Percentiles rank a stretch among this genome's conserved stretches.
These are phyloP conservation scores for Tylopilus sp. DNA, from an alignment of 1,284 basidiomycete species.

Conservation along the genomic window DNA sequence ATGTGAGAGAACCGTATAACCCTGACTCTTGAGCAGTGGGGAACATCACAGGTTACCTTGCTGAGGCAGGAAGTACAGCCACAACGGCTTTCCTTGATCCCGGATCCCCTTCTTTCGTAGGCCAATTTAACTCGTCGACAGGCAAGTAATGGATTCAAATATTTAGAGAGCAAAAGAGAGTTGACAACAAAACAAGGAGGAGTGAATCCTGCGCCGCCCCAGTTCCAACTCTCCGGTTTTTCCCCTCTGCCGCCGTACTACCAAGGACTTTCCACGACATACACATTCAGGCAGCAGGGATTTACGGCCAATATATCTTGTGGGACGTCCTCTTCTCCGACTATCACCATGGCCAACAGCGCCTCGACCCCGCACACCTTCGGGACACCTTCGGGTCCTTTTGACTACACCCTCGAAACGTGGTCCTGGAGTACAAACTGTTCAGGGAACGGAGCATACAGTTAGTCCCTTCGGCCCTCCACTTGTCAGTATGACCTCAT, in stretches of 20 bases:
- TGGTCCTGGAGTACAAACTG: background rate
- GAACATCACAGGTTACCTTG: background rate
- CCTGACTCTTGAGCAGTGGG: background rate
- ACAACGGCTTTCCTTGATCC: background rate
- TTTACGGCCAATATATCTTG: background rate
- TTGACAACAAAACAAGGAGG: background rate
- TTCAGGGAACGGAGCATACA: background rate
- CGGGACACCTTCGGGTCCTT: too few species aligned
- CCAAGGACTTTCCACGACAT: background rate
- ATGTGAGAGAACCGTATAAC: too few species aligned
- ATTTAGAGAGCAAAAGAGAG: background rate
- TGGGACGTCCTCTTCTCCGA: background rate
- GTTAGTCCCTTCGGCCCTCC: background rate
- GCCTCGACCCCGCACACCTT: background rate
- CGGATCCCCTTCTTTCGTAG: background rate
- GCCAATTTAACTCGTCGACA: background rate
- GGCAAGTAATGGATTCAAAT: background rate
- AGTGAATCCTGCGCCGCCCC: background rate
- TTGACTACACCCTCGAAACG: background rate
- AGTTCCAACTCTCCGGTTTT: background rate
- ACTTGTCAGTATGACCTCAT: background rate
- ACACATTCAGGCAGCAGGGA: background rate
- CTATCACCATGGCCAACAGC: background rate
- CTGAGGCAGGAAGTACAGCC: background rate
- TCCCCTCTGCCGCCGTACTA: background rate